These are phyloP conservation scores for Stentor coeruleus DNA, from an alignment of 73 alveolate species.

Conservation along the genomic window DNA sequence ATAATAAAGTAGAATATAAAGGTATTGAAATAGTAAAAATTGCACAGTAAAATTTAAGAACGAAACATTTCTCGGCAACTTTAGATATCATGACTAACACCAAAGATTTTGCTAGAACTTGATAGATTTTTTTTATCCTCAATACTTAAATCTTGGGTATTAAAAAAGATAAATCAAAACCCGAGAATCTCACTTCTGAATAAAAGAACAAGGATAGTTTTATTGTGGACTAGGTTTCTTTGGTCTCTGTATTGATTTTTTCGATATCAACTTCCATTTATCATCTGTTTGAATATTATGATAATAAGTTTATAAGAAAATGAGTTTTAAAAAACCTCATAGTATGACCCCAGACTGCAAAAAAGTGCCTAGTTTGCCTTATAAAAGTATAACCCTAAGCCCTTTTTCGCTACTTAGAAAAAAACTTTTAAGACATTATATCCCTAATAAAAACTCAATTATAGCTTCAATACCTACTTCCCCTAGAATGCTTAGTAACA, in stretches of 20 bases:
- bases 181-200: neutral
- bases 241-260: conserved; percentile 9
- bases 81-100: conserved; percentile 30
- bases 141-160: neutral
- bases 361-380: too few species aligned
- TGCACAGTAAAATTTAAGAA: conserved; percentile 33
- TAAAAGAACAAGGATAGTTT: neutral
- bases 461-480: too few species aligned
- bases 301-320: neutral
- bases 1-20: conserved; percentile 62
- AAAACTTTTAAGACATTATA: too few species aligned
- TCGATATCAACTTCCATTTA: conserved; percentile 5
- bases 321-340: too few species aligned
- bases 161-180: neutral
- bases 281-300: too few species aligned
- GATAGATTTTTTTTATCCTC: conserved; percentile 34
- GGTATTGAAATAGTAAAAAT: conserved; percentile 64
- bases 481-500: too few species aligned
- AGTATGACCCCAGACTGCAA: too few species aligned
- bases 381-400: too few species aligned
- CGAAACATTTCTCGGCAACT: conserved; percentile 34
- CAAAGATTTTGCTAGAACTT: conserved; percentile 40
- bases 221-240: neutral
- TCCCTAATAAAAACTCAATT: too few species aligned
- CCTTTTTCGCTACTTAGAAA: too few species aligned